Base-by-base conservation (phyloP, 768 basidiomycete genomes). In the Suillus hirtellus region DNA sequence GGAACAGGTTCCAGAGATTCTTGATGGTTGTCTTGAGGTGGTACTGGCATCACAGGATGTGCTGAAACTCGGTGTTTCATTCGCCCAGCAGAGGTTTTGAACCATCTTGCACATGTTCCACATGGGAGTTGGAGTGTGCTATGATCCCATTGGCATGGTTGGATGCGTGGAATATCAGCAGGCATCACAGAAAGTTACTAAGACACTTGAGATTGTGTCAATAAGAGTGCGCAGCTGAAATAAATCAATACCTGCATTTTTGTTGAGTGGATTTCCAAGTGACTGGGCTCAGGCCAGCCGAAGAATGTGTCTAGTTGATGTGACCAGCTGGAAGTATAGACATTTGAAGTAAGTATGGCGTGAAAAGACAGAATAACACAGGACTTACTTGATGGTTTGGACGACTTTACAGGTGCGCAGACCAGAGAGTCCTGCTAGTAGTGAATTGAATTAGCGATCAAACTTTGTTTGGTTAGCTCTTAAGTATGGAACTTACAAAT, bases 401-500 rank as follows among this genome's bases (percentile, higher is more conserved):
- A 46, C 44, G 11, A 46, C 44, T 46, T 46, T 11, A 46, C n/a
- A n/a, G 12, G 10, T 46, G 44, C n/a, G 5, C 44, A 46, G 44
- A 46, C 44, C 19, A 46, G 44, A 46, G 44, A 46, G 44, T 46
- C 44, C 46, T 47, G 24, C 24, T 24, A 24, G 24, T 24, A 24
- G 24, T 24, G 24, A 24, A 24, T 24, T 24, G 24, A 24, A 49
- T 24, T 9, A 46, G 44, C 10, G 10, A 21, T 47, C 6, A 1
- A 49, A 49, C 21, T 59, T 44, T 59, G 37, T 46, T 46, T n/a
- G 35, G 6, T 59, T 34, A 42, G 38, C 15, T n/a, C 10, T 24
- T 59, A 44, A 59, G 58, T 12, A 42, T 0, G 8, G 15, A 24
- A 59, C 42, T 59, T 59, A 59, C 58, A 27, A 59, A 59, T 42